Base-by-base conservation (phyloP, 305 asterid genomes). In the Solanum hybrid region DNA sequence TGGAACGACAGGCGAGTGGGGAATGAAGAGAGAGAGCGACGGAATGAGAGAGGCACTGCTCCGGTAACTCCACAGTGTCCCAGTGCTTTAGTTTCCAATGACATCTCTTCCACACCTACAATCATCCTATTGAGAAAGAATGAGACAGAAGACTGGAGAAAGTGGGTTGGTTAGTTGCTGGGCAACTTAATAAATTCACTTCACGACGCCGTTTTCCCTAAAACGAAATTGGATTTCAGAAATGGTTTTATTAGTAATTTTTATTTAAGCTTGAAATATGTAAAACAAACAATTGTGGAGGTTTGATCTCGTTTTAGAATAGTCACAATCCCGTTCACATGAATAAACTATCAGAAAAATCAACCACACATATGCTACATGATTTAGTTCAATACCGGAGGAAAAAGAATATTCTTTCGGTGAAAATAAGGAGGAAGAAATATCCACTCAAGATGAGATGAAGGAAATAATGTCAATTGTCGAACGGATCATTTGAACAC, bases 1-100 rank as follows among this genome's bases (percentile, higher is more conserved):
- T 34, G 92, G 86, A 89, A 89, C 86, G 91, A 90, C 75, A 92
- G 12, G 80, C 89, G 91, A 89, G 90, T 39, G 3, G 92, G 92
- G n/a, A 78, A 31, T 28, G 92, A 92, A 90, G 78, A 88, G 87
- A 91, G 79, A 35, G 94, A 91, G 51, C 93, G 93, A 46, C 92
- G 92, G 87, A 91, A 92, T 31, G 94, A 90, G 83, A 92, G 90
- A 81, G 92, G 92, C 33, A 91, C 73, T 42, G 91, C 92, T 80
- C 93, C 91, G 78, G 93, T 86, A 78, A 91, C 76, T 73, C 92
- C 93, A 78, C 91, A 71, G 90, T 88, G 67, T 46, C 90, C 61
- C 18, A 51, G 6, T 26, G 90, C 81, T 69, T 83, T 84, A 71
- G 83, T 84, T 33, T 85, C 85, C 90, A 91, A 73, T 73, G 90